A percentile compares a stretch with the other conserved stretches of the same genome.
These are phyloP conservation scores for Colletotrichum limetticola DNA, from an alignment of 2,329 filamentous ascomycete species.

Conservation along the genomic window DNA sequence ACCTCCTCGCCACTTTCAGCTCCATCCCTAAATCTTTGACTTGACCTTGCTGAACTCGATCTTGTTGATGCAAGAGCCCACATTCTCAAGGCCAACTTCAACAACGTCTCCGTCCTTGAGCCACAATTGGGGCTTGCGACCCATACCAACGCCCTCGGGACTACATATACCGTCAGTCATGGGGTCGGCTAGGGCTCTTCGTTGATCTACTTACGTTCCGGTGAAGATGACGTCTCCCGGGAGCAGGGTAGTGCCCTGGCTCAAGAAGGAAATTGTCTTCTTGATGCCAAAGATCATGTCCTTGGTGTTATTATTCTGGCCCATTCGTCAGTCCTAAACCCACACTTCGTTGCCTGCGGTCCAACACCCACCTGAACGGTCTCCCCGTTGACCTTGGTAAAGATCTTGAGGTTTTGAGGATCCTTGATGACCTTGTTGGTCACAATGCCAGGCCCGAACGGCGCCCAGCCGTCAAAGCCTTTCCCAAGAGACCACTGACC, in stretches of 20 bases:
- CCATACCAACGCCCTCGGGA: conserved; percentile 78
- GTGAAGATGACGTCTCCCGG: conserved; percentile 76
- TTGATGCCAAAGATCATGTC: conserved; percentile 74
- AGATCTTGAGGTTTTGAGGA: conserved; percentile 66
- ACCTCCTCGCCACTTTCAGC: background rate
- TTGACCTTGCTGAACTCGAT: conserved; percentile 44
- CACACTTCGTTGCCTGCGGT: background rate
- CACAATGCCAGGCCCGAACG: conserved; percentile 78
- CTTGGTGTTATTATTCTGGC: conserved; percentile 61
- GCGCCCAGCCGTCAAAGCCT: conserved; percentile 81
- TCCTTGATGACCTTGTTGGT: conserved; percentile 64
- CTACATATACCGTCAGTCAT: conserved; percentile 44
- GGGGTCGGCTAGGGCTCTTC: background rate
- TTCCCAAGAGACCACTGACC: conserved; percentile 80
- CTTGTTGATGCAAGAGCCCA: conserved; percentile 69
- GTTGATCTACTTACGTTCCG: conserved; percentile 60
- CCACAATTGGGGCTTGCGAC: conserved; percentile 73
- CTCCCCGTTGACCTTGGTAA: conserved; percentile 69
- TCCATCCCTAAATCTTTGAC: conserved; percentile 38
- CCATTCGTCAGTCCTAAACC: background rate
- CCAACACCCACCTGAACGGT: conserved; percentile 58
- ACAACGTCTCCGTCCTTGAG: conserved; percentile 77
- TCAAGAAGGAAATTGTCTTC: conserved; percentile 68
- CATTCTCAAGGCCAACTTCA: conserved; percentile 73
- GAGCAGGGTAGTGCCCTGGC: conserved; percentile 70